Evolutionary conservation across 2,329 filamentous ascomycete species (phyloP).

Genomic region (Fusarium odoratissimum): DNA sequence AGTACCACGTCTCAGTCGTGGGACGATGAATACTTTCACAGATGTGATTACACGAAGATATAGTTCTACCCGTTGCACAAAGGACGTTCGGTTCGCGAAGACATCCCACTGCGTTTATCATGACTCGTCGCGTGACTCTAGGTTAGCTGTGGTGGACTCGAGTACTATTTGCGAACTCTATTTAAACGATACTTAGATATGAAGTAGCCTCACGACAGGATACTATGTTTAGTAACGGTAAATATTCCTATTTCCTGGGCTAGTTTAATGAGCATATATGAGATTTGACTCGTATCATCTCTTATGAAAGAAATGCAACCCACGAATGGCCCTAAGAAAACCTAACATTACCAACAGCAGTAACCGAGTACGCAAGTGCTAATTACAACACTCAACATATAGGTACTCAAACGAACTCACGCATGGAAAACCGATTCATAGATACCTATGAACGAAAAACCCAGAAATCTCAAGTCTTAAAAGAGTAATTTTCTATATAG

Average conservation of each 20-base stretch:
- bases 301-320: not conserved
- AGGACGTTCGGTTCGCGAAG: not conserved
- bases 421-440: not conserved
- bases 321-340: not conserved
- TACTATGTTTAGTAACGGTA: not conserved
- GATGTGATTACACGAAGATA: not conserved
- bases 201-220: no score
- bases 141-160: not conserved
- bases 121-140: not conserved
- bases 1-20: not conserved
- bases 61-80: not conserved
- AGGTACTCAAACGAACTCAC: not conserved
- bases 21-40: no score
- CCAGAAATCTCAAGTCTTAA: not conserved
- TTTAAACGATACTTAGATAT: not conserved
- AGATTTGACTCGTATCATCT: not conserved
- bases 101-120: not conserved
- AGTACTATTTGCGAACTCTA: not conserved
- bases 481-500: slow-evolving; percentile 13
- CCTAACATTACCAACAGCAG: not conserved
- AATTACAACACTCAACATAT: not conserved
- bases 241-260: not conserved
- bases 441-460: not conserved
- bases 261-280: not conserved
- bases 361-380: not conserved